Conservation (phyloP, 2,329 filamentous ascomycete genomes). For the Chaetomiaceae sp. region DNA sequence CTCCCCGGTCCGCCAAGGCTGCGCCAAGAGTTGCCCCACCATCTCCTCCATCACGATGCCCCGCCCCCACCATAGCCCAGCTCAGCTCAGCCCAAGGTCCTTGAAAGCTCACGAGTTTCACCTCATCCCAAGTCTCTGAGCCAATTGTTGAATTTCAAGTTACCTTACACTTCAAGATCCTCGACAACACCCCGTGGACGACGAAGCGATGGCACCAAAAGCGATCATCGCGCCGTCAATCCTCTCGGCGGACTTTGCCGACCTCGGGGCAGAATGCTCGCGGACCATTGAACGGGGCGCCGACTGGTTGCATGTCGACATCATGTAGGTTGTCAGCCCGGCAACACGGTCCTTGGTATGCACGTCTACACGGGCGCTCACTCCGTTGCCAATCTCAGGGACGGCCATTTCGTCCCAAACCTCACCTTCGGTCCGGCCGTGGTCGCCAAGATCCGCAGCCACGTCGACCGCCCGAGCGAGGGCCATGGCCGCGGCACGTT, state of each 20-base stretch:
- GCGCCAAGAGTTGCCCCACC: too few relatives aligned
- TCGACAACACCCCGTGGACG: neutral
- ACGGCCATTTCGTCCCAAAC: slow-evolving; percentile 98
- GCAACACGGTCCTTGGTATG: too few relatives aligned
- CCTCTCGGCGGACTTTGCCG: slow-evolving; percentile 90
- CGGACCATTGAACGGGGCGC: slow-evolving; percentile 80
- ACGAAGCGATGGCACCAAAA: slow-evolving; percentile 73
- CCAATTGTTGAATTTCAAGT: neutral
- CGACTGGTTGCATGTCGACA: slow-evolving; percentile 93
- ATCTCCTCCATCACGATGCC: slow-evolving; percentile 9
- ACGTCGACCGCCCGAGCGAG: slow-evolving; percentile 68
- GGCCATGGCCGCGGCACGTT: slow-evolving; percentile 81
- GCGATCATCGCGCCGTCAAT: slow-evolving; percentile 98
- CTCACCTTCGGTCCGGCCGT: slow-evolving; percentile 95
- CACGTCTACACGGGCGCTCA: slow-evolving; percentile 73
- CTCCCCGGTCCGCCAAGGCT: too few relatives aligned
- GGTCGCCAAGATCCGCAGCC: slow-evolving; percentile 83
- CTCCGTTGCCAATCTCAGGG: slow-evolving; percentile 94
- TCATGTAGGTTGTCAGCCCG: slow-evolving; percentile 62
- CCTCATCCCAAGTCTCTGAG: neutral
- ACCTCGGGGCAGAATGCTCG: slow-evolving; percentile 78
- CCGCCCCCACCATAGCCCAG: too few relatives aligned
- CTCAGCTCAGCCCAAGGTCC: too few relatives aligned
- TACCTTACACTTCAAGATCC: neutral
- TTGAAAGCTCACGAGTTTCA: too few relatives aligned